Conservation (phyloP, 2,329 filamentous ascomycete genomes). For the Trichoderma simmonsii region DNA sequence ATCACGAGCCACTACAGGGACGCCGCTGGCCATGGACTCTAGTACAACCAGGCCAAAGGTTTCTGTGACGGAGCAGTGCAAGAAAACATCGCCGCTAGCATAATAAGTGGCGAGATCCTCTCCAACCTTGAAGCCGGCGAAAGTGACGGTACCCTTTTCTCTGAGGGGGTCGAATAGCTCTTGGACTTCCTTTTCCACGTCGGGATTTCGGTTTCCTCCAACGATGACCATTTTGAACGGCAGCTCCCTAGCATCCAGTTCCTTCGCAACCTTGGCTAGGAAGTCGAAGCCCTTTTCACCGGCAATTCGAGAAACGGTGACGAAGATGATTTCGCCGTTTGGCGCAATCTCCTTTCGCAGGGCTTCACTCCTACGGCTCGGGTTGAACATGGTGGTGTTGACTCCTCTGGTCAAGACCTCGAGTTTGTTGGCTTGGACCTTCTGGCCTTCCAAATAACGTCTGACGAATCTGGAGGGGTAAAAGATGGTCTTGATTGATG, state of each 20-base stretch:
- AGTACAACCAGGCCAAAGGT: slow-evolving; percentile 70
- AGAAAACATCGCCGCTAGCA: slow-evolving; percentile 65
- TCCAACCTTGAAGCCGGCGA: slow-evolving; percentile 63
- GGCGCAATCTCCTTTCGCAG: slow-evolving; percentile 56
- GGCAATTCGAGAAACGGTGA: slow-evolving; percentile 64
- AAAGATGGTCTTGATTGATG: slow-evolving; percentile 63
- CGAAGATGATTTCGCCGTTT: slow-evolving; percentile 60
- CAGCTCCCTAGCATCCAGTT: slow-evolving; percentile 53
- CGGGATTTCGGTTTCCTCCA: slow-evolving; percentile 63
- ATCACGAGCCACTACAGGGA: slow-evolving; percentile 66
- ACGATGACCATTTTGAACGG: slow-evolving; percentile 64
- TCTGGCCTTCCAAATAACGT: slow-evolving; percentile 56
- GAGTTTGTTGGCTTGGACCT: slow-evolving; percentile 55
- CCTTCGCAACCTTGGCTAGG: slow-evolving; percentile 53
- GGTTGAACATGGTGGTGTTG: slow-evolving; percentile 60
- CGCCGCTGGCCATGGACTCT: slow-evolving; percentile 67
- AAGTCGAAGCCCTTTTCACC: slow-evolving; percentile 71
- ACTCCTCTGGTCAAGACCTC: slow-evolving; percentile 63
- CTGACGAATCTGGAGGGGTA: slow-evolving; percentile 64
- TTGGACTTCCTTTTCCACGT: slow-evolving; percentile 60
- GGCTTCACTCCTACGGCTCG: slow-evolving; percentile 47
- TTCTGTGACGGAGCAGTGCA: slow-evolving; percentile 69
- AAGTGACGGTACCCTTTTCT: slow-evolving; percentile 54
- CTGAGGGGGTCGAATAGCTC: slow-evolving; percentile 53
- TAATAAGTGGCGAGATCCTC: slow-evolving; percentile 62